Evolutionary conservation across 2,329 filamentous ascomycete genomes (phyloP), one percentile per base, ranked within the genome.

Genomic region (Diaporthe sp.): DNA sequence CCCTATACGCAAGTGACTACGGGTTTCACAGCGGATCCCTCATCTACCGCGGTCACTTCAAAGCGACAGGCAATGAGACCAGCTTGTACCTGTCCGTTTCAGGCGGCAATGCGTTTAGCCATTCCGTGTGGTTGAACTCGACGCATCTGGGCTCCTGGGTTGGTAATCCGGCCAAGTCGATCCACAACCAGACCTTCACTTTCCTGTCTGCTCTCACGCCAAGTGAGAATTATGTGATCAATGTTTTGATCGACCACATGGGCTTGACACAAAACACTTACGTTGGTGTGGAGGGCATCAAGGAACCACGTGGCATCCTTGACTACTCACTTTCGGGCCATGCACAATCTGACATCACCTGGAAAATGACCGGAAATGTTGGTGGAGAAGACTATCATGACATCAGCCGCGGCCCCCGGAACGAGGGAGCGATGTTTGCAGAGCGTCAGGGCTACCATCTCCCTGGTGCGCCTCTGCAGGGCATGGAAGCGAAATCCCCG

Each of bases 171-270:
- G 81, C 82, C 4, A 82, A 85, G 37, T 56, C 78, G 2, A 85
- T 86, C 74, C 84, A 86, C 74, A 92, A 89, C 78, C 80, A 84
- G 4, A 91, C 87, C 2, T 90, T 91, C 78, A 84, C 83, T 0
- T 82, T 93, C 84, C 83, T 0, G 0, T 87, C 90, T 2, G 82
- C 84, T 25, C 83, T 93, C n/a, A 80, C 81, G 1, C 78, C 83
- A 0, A 90, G 88, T 27, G 84, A 86, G 55, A 77, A 83, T 0
- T 90, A 93, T 79, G 86, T 91, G 32, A 81, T 94, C 79, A 94
- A 92, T 0, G 84, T 94, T 5, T 83, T 94, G 0, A 84, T 94
- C 32, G 93, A 94, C 81, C 91, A 92, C 82, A 93, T 92, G 84
- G 92, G 92, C 0, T 84, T 93, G 1, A 88, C 94, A 73, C 88